phyloP scores from a whole-genome alignment of 306 rosid species.

The Fragaria nilgerrensis region DNA sequence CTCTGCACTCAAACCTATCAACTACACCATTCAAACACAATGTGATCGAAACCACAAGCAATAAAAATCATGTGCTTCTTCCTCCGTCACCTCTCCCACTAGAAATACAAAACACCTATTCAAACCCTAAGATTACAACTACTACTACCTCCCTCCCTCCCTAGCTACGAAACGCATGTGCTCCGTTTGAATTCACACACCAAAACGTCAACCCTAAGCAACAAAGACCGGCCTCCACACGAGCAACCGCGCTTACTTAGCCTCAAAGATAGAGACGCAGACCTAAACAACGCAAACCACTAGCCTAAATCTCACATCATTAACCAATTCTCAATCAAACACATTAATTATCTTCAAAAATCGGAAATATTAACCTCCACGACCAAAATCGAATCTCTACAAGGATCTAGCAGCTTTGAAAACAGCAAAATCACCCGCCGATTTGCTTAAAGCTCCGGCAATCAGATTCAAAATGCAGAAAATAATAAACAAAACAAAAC shows the following conservation, averaged over 20 bases:
- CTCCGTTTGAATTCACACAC: constrained; percentile 11
- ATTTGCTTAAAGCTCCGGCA: not conserved
- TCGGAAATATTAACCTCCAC: not conserved
- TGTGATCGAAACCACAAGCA: constrained; percentile 26
- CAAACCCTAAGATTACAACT: not conserved
- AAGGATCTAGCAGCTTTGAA: constrained; percentile 7
- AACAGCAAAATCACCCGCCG: not conserved
- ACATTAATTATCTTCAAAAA: not conserved
- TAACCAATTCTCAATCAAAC: not conserved
- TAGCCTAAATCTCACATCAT: not conserved
- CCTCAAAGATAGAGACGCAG: constrained; percentile 26
- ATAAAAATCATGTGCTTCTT: constrained; percentile 36
- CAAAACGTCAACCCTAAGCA: constrained; percentile 10
- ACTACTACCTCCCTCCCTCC: not conserved
- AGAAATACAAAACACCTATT: constrained; percentile 3
- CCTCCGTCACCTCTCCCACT: constrained; percentile 32
- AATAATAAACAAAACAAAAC: not conserved
- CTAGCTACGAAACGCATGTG: constrained; percentile 18
- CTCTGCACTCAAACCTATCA: constrained; percentile 20
- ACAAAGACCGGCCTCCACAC: constrained; percentile 17
- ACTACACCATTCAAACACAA: constrained; percentile 22
- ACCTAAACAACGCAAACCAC: constrained; percentile 3
- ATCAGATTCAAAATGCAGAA: not conserved
- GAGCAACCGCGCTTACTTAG: constrained; percentile 24
- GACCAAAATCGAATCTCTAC: not conserved